Evolutionary conservation across 1,284 basidiomycete species (phyloP).

Genomic region (Microbotryum lychnidis-dioicae): DNA sequence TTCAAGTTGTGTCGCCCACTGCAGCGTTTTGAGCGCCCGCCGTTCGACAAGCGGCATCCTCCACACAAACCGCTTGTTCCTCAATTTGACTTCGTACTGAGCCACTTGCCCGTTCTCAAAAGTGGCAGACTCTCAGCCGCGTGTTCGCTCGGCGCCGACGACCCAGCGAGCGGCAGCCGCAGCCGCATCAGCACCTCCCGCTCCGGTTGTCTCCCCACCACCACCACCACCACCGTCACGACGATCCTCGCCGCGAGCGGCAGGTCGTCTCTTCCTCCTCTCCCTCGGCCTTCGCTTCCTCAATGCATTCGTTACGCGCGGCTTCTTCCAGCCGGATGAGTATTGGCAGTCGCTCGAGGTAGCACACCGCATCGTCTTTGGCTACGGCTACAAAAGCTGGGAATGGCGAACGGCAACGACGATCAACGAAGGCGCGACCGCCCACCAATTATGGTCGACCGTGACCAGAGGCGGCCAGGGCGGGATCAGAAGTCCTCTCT

Average conservation of each 20-base stretch:
- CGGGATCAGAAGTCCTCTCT: constrained; percentile 40
- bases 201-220: no score
- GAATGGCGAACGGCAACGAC: constrained; percentile 77
- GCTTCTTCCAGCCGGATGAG: constrained; percentile 97
- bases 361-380: constrained; percentile 79
- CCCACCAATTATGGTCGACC: not conserved
- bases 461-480: constrained; percentile 18
- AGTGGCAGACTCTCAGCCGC: no score
- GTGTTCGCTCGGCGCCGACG: no score
- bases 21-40: no score
- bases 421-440: not conserved
- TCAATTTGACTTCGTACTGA: no score
- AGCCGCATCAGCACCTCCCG: no score
- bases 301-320: constrained; percentile 60
- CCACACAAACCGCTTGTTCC: no score
- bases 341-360: constrained; percentile 92
- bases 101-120: no score
- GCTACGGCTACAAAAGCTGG: constrained; percentile 89
- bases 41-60: no score
- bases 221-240: not conserved
- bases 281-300: constrained; percentile 40
- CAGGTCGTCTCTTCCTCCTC: constrained; percentile 2
- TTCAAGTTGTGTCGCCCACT: no score
- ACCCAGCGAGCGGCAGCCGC: no score
- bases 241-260: not conserved